phyloP scores from a whole-genome alignment of 2,329 filamentous ascomycete genomes.

The Phialemoniopsis sp. region DNA sequence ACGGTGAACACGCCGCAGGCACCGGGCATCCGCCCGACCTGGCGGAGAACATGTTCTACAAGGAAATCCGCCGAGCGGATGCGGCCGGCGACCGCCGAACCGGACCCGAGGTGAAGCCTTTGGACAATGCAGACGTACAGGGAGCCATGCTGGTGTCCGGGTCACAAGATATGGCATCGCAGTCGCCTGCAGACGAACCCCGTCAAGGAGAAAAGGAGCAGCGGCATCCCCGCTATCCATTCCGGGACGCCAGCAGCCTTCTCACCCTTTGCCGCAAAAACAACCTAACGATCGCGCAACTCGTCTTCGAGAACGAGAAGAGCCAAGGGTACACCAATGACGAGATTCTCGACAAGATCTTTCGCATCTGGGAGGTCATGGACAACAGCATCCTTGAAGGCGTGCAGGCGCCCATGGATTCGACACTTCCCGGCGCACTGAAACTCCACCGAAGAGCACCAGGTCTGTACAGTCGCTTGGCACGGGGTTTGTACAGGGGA shows the following conservation, averaged over 20 bases:
- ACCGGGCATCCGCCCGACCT: constrained; percentile 38
- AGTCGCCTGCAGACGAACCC: constrained; percentile 3
- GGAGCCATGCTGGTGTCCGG: constrained; percentile 9
- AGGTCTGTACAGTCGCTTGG: constrained; percentile 37
- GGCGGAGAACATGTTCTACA: constrained; percentile 48
- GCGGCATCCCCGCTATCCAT: constrained; percentile 38
- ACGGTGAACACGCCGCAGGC: constrained; percentile 10
- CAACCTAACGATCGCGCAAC: constrained; percentile 45
- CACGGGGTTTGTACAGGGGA: constrained; percentile 36
- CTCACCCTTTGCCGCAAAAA: constrained; percentile 42
- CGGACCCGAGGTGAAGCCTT: constrained; percentile 35
- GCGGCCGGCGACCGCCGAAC: constrained; percentile 39
- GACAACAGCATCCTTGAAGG: constrained; percentile 45
- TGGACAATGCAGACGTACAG: constrained; percentile 15
- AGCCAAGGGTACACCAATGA: constrained; percentile 45
- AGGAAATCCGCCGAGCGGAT: constrained; percentile 41
- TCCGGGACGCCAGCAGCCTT: constrained; percentile 40
- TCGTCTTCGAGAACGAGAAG: constrained; percentile 49
- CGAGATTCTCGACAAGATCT: constrained; percentile 40
- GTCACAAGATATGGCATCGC: constrained; percentile 8
- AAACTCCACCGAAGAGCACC: constrained; percentile 43
- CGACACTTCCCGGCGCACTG: constrained; percentile 39
- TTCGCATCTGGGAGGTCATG: constrained; percentile 48
- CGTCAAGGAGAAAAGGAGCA: constrained; percentile 4
- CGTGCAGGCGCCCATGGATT: constrained; percentile 37